Conservation (phyloP, 2,329 filamentous ascomycete genomes). For the Byssoonygena ceratinophila region DNA sequence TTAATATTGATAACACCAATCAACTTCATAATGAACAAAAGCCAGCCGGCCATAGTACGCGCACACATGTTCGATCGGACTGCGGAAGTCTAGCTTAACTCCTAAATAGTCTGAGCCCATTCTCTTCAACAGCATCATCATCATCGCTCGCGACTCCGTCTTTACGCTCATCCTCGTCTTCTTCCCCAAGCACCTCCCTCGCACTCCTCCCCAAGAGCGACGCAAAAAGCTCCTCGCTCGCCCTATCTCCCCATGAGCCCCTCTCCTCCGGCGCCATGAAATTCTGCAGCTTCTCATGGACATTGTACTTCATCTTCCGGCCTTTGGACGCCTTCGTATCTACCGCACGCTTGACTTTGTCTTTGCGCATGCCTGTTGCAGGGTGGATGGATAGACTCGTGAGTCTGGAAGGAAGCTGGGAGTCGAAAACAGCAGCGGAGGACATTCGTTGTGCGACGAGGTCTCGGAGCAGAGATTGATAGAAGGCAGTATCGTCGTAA, state of each 20-base stretch:
- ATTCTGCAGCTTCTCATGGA: constrained; percentile 94
- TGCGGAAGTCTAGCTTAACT: constrained; percentile 9
- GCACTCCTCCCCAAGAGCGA: constrained; percentile 57
- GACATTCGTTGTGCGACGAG: constrained; percentile 79
- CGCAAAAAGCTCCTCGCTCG: constrained; percentile 65
- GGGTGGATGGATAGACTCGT: constrained; percentile 31
- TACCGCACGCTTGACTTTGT: constrained; percentile 68
- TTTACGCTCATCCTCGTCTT: constrained; percentile 45
- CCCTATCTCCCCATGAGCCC: constrained; percentile 65
- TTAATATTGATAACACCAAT: no score
- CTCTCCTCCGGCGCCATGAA: constrained; percentile 92
- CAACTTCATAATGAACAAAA: background rate
- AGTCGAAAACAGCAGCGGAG: constrained; percentile 36
- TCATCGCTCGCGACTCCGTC: constrained; percentile 35
- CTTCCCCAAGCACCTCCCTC: constrained; percentile 54
- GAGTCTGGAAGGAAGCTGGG: constrained; percentile 23
- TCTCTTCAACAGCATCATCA: constrained; percentile 23
- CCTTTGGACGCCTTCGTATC: constrained; percentile 95
- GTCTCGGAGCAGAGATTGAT: constrained; percentile 83
- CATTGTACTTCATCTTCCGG: constrained; percentile 82
- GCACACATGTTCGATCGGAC: no score
- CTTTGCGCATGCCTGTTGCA: constrained; percentile 37
- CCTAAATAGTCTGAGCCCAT: constrained; percentile 29
- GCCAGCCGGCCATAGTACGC: no score
- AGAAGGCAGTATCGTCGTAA: constrained; percentile 93